A percentile compares a stretch with the other conserved stretches of the same genome.
phyloP scores from a whole-genome alignment of 2,329 filamentous ascomycete genomes.

The Ploettnerulaceae sp. region DNA sequence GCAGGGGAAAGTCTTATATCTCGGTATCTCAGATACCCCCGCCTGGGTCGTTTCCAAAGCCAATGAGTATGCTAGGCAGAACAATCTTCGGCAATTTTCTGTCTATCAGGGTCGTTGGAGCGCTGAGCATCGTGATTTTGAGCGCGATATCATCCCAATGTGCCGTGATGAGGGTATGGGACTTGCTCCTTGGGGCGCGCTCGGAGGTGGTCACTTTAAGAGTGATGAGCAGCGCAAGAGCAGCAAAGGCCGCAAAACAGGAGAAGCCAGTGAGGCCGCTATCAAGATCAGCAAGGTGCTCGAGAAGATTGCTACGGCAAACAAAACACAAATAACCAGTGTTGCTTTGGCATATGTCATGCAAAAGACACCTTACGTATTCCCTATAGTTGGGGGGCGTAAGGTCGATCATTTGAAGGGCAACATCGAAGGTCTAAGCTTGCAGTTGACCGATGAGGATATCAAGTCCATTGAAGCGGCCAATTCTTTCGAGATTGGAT shows the following conservation, averaged over 20 bases:
- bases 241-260: slow-evolving; percentile 34
- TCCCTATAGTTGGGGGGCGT: slow-evolving; percentile 66
- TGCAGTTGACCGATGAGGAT: slow-evolving; percentile 56
- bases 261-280: slow-evolving; percentile 44
- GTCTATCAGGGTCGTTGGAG: slow-evolving; percentile 66
- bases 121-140: slow-evolving; percentile 57
- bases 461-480: slow-evolving; percentile 62
- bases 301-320: slow-evolving; percentile 52
- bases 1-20: slow-evolving; percentile 60
- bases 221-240: slow-evolving; percentile 43
- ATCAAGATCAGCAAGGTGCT: slow-evolving; percentile 50
- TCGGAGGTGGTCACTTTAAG: slow-evolving; percentile 48
- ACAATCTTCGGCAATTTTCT: slow-evolving; percentile 65
- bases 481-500: slow-evolving; percentile 59
- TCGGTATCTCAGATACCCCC: slow-evolving; percentile 64
- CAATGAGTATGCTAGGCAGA: slow-evolving; percentile 63
- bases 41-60: slow-evolving; percentile 65
- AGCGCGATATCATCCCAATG: slow-evolving; percentile 60
- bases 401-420: slow-evolving; percentile 64
- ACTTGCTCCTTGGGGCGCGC: slow-evolving; percentile 50
- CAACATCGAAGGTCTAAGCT: slow-evolving; percentile 63
- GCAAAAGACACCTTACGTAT: slow-evolving; percentile 66
- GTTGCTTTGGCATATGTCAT: slow-evolving; percentile 70
- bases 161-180: slow-evolving; percentile 52
- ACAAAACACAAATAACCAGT: slow-evolving; percentile 53